phyloP scores from a whole-genome alignment of 2,329 filamentous ascomycete species.

The Colletotrichum tanaceti region DNA sequence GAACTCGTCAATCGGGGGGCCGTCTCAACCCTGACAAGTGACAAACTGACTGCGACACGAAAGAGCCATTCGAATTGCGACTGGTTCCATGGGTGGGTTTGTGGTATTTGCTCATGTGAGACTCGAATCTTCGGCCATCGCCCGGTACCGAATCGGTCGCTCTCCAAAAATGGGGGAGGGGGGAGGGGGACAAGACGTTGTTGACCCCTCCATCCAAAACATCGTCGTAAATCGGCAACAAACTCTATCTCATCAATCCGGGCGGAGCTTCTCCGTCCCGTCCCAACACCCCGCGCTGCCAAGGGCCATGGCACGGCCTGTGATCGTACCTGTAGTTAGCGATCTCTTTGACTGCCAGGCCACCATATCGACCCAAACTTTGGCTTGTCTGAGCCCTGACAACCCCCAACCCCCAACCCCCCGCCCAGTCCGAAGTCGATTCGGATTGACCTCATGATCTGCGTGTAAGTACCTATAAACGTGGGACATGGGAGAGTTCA shows the following conservation, averaged over 20 bases:
- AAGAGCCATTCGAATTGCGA: background rate
- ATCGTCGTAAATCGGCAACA: background rate
- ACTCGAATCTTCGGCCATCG: background rate
- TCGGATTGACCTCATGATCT: background rate
- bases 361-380: no score
- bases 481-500: no score
- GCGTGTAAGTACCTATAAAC: background rate
- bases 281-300: background rate
- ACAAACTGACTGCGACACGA: background rate
- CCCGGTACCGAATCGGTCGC: constrained; percentile 11
- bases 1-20: background rate
- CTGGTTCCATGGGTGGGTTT: no score
- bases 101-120: background rate
- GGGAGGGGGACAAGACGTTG: background rate
- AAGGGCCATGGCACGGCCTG: background rate
- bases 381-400: background rate
- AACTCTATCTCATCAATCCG: background rate
- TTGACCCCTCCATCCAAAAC: constrained; percentile 1
- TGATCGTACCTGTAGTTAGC: background rate
- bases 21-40: background rate
- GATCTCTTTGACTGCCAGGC: no score
- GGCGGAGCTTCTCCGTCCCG: background rate
- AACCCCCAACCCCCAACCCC: no score
- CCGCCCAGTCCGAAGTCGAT: background rate
- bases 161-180: no score